These are phyloP conservation scores for Toxoplasma gondii DNA, from an alignment of 169 alveolate species.

Conservation along the genomic window DNA sequence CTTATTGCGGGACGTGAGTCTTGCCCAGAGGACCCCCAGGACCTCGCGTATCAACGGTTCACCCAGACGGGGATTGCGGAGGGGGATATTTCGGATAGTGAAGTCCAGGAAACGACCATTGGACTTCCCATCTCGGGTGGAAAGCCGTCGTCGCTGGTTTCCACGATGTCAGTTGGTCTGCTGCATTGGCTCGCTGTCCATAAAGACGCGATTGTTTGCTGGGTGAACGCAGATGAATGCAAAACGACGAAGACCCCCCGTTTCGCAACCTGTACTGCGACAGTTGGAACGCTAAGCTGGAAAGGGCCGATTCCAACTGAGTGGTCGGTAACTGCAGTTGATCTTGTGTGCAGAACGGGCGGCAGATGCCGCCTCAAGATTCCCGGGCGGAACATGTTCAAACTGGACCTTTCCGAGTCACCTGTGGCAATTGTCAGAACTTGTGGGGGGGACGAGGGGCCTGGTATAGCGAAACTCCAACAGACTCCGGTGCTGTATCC, in stretches of 20 bases:
- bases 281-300: conserved; percentile 21
- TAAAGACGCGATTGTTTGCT: background rate
- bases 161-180: background rate
- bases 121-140: background rate
- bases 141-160: background rate
- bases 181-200: conserved; percentile 8
- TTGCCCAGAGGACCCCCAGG: background rate
- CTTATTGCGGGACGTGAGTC: background rate
- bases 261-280: background rate
- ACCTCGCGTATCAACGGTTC: background rate
- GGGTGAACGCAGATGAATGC: conserved; percentile 9
- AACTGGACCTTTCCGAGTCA: conserved; percentile 33
- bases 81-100: background rate
- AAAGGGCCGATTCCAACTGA: conserved; percentile 35
- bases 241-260: background rate
- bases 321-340: background rate
- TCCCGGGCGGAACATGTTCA: conserved; percentile 45
- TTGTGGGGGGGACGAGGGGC: conserved; percentile 55
- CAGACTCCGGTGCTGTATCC: background rate
- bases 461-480: background rate
- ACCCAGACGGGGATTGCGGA: background rate
- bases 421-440: conserved; percentile 49
- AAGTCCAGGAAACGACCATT: background rate
- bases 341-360: conserved; percentile 21
- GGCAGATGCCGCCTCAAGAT: conserved; percentile 39